These are phyloP conservation scores for Aspergillus nidulans DNA, from an alignment of 495 filamentous ascomycete species.

Conservation along the genomic window DNA sequence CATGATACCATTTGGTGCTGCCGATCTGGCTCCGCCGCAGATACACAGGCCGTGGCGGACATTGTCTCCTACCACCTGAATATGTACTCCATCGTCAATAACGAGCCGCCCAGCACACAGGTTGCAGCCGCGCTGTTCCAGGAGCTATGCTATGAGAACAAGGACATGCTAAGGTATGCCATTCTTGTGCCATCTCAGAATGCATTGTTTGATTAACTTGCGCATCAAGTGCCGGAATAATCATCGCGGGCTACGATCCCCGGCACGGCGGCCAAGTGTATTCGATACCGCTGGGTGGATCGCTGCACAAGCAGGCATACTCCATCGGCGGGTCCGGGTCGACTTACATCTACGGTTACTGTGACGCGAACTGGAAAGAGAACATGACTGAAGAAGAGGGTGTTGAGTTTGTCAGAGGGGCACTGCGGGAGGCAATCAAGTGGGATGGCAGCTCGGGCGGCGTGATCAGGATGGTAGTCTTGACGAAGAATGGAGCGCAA, in stretches of 20 bases:
- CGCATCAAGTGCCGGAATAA: constrained; percentile 75
- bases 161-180: constrained; percentile 76
- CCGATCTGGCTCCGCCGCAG: constrained; percentile 91
- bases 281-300: constrained; percentile 93
- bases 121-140: constrained; percentile 93
- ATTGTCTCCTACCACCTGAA: constrained; percentile 95
- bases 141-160: constrained; percentile 96
- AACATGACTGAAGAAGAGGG: constrained; percentile 91
- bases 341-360: constrained; percentile 99
- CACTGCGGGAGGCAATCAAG: constrained; percentile 91
- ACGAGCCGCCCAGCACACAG: constrained; percentile 85
- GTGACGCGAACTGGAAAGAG: constrained; percentile 93
- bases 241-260: constrained; percentile 93
- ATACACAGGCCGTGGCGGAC: constrained; percentile 96
- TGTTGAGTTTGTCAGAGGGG: constrained; percentile 85
- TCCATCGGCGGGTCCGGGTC: constrained; percentile 95
- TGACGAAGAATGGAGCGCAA: constrained; percentile 82
- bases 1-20: constrained; percentile 99
- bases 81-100: constrained; percentile 83
- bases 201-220: constrained; percentile 20
- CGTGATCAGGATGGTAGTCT: constrained; percentile 94
- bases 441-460: constrained; percentile 99
- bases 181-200: not conserved
- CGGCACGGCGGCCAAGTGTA: constrained; percentile 94
- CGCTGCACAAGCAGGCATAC: constrained; percentile 94